phyloP scores from a whole-genome alignment of 2,329 filamentous ascomycete genomes.

The Didymosphaeria variabile region DNA sequence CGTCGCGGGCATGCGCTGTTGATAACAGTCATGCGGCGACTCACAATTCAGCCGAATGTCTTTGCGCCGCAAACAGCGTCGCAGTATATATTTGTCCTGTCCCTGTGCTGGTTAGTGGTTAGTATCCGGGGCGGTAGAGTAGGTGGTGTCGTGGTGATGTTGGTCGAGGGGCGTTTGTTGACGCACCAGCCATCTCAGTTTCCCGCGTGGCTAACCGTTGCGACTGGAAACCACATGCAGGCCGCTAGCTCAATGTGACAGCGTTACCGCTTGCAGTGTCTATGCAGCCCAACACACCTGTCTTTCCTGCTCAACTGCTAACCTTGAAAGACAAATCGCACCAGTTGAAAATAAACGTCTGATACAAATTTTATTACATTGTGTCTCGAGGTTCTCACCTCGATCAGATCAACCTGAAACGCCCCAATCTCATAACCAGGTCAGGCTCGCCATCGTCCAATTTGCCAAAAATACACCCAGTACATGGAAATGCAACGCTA shows the following conservation, averaged over 20 bases:
- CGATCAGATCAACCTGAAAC: slow-evolving; percentile 19
- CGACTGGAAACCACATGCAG: background rate
- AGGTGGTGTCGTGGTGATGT: slow-evolving; percentile 33
- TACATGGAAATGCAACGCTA: background rate
- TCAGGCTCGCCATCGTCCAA: slow-evolving; percentile 13
- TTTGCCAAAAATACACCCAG: slow-evolving; percentile 8
- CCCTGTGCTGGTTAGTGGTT: slow-evolving; percentile 47
- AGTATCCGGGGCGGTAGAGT: slow-evolving; percentile 29
- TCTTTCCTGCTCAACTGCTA: background rate
- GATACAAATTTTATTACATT: background rate
- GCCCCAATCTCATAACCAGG: background rate
- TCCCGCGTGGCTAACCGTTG: slow-evolving; percentile 24
- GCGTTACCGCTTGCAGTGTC: background rate
- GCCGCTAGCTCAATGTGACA: background rate
- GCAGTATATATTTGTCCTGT: slow-evolving; percentile 31
- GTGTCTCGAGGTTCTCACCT: background rate
- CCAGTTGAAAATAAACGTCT: background rate
- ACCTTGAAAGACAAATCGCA: background rate
- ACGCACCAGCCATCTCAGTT: slow-evolving; percentile 30
- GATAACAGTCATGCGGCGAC: slow-evolving; percentile 37
- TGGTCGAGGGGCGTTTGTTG: slow-evolving; percentile 30
- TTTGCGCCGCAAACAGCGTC: slow-evolving; percentile 18
- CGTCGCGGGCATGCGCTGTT: slow-evolving; percentile 32
- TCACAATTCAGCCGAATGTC: slow-evolving; percentile 27
- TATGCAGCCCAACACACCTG: background rate